Base-by-base conservation (phyloP, 2,329 filamentous ascomycete species). In the Ophiocordyceps camponoti-saundersi region DNA sequence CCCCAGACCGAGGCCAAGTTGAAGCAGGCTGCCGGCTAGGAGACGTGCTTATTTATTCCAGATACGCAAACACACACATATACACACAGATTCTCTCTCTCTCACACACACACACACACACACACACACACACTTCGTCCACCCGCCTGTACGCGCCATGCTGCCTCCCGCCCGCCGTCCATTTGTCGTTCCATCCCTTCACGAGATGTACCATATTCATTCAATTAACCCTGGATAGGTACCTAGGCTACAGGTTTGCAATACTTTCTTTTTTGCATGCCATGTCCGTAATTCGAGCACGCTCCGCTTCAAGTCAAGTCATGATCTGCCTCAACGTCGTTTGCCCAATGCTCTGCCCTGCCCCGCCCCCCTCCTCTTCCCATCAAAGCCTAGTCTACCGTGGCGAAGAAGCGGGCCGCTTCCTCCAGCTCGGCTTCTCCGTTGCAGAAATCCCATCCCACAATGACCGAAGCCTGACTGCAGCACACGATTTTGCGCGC, bases 401-500 rank as follows among this genome's bases (percentile, higher is more conserved):
- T 71, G 46, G 72, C 79, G 60, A 94, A 95, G 59, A 94, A 93
- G 34, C 76, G 74, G 52, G 79, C 78, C 7, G 82, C 85, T 58
- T 85, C 80, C 47, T 86, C 77, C 46, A 95, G 75, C 54, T 93
- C 83, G 47, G 75, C 65, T 53, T 98, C 89, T 5, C 79, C 82
- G 54, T 88, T 86, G 49, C 88, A 92, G 71, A 96, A 98, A 62
- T 98, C 92, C 92, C 92, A 98, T 0, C 89, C 92, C 0, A 96
- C 87, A 57, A 98, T 96, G 16, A 83, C 79, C 39, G 81, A 81
- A 48, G 92, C 87, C 61, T 96, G 89, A 52, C 85, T 92, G 60
- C 90, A 95, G 66, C 89, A 95, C 47, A 98, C 83, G 54, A 98
- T 93, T 55, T 89, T 80, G 21, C 88, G 77, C 1, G 88, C 85